Evolutionary conservation across 169 alveolate species (phyloP).

Genomic region (Plasmodium yoelii): DNA sequence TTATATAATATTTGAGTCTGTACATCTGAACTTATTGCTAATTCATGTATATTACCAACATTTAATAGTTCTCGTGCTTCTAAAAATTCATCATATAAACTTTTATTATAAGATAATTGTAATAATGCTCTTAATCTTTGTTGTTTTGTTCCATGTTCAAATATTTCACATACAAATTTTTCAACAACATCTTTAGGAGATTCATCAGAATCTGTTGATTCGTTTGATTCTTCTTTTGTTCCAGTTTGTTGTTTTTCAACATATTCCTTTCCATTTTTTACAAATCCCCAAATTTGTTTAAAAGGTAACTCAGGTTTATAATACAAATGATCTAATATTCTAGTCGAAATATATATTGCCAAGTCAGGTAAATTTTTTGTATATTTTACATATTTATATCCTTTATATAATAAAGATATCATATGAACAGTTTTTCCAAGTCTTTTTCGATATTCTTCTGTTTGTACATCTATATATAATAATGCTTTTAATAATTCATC

Average conservation of each 20-base stretch:
- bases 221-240: not conserved
- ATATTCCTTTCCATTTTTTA: slow-evolving; percentile 17
- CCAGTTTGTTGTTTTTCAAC: not conserved
- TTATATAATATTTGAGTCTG: slow-evolving; percentile 95
- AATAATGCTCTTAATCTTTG: slow-evolving; percentile 90
- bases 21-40: slow-evolving; percentile 92
- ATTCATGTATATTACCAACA: slow-evolving; percentile 90
- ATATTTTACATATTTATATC: slow-evolving; percentile 81
- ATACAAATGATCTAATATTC: slow-evolving; percentile 89
- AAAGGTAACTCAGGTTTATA: slow-evolving; percentile 83
- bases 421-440: slow-evolving; percentile 84
- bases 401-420: slow-evolving; percentile 81
- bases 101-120: slow-evolving; percentile 90
- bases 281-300: slow-evolving; percentile 66
- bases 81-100: slow-evolving; percentile 91
- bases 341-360: slow-evolving; percentile 75
- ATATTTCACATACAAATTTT: slow-evolving; percentile 83
- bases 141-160: slow-evolving; percentile 86
- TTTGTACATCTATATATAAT: slow-evolving; percentile 89
- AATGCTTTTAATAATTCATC: slow-evolving; percentile 90
- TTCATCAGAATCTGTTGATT: not conserved
- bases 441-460: slow-evolving; percentile 87
- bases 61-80: slow-evolving; percentile 91
- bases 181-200: slow-evolving; percentile 73
- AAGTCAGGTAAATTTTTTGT: slow-evolving; percentile 80